Evolutionary conservation across 352 stramenopile species (phyloP).

Genomic region (Stephanocyclus meneghinianus): DNA sequence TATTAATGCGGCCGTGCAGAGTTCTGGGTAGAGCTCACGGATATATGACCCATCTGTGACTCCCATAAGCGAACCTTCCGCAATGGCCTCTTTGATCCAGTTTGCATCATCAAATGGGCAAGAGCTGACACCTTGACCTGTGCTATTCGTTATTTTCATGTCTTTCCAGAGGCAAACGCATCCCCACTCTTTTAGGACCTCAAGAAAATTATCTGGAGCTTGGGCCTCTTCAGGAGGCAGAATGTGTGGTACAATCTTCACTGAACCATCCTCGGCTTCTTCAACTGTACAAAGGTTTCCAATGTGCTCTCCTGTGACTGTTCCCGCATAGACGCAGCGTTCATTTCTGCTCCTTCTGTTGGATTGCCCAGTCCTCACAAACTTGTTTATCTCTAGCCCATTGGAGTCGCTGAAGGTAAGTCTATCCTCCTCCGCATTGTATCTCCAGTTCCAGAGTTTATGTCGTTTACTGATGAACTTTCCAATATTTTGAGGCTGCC

Average conservation of each 20-base stretch:
- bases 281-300: background rate
- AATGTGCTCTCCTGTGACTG: background rate
- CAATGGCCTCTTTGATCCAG: constrained; percentile 7
- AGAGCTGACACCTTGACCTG: too few species aligned
- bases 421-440: background rate
- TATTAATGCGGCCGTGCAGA: background rate
- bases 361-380: background rate
- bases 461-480: background rate
- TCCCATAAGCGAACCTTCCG: background rate
- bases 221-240: background rate
- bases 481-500: background rate
- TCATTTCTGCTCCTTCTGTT: background rate
- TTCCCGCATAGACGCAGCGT: background rate
- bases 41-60: constrained; percentile 17
- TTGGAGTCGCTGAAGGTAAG: background rate
- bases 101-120: background rate
- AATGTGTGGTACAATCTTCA: background rate
- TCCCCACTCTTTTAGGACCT: constrained; percentile 2
- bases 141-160: background rate
- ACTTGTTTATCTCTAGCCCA: background rate
- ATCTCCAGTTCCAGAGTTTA: background rate
- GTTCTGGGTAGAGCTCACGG: constrained; percentile 1
- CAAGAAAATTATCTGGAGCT: background rate
- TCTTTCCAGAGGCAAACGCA: background rate
- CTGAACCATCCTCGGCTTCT: background rate